These are phyloP conservation scores for Penicillium samsonianum DNA, from an alignment of 495 filamentous ascomycete species.

Conservation along the genomic window DNA sequence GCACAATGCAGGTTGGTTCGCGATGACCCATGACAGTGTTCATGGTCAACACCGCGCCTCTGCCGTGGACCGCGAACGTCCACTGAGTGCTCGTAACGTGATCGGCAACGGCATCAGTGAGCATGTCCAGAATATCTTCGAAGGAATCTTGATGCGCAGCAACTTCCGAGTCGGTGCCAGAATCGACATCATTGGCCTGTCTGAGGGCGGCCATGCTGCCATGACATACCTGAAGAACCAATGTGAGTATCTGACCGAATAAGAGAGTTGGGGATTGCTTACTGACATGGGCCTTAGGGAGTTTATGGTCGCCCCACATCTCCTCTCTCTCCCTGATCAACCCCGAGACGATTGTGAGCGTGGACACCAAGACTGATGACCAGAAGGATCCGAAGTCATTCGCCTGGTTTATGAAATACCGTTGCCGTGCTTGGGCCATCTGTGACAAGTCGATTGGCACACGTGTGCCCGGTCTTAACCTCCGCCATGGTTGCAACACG, in stretches of 20 bases:
- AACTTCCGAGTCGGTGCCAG: conserved; percentile 43
- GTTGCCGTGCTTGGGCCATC: conserved; percentile 61
- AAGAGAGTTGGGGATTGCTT: neutral
- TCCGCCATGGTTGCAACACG: conserved; percentile 47
- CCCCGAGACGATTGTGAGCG: conserved; percentile 29
- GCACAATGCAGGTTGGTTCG: conserved; percentile 56
- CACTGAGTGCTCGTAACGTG: conserved; percentile 47
- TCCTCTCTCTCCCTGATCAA: conserved; percentile 38
- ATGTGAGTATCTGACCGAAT: conserved; percentile 43
- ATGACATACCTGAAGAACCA: conserved; percentile 57
- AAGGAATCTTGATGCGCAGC: conserved; percentile 52
- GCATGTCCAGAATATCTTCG: conserved; percentile 67
- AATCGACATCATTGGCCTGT: conserved; percentile 66
- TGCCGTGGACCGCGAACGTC: conserved; percentile 44
- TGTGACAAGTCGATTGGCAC: conserved; percentile 49
- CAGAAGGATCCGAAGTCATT: conserved; percentile 28
- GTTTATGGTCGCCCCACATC: conserved; percentile 34
- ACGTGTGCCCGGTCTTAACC: conserved; percentile 44
- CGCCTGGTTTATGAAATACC: conserved; percentile 45
- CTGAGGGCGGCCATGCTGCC: conserved; percentile 52
- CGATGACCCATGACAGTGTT: conserved; percentile 58
- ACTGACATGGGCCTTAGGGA: conserved; percentile 30
- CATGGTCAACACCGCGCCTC: conserved; percentile 53
- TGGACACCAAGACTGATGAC: conserved; percentile 22
- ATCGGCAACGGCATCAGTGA: conserved; percentile 55